Base-by-base conservation (phyloP, 768 basidiomycete species). In the Hericium coralloides region DNA sequence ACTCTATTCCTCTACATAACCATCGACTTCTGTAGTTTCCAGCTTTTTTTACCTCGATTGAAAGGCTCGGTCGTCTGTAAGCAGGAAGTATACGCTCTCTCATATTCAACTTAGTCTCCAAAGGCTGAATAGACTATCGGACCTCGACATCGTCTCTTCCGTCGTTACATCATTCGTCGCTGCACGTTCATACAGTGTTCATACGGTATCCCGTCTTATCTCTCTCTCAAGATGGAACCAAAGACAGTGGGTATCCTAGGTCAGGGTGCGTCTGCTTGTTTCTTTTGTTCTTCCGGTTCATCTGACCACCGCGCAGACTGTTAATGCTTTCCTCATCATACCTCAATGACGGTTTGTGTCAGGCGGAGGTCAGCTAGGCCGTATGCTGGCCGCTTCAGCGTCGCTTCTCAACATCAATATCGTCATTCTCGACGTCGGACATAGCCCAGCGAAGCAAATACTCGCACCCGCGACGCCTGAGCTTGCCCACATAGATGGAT, bases 341-440 rank as follows among this genome's bases (percentile, higher is more conserved):
- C 20, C 38, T 49, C 49, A 39, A 36, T 36, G 23, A 50, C 20
- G 10, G 8, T 20, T 48, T 56, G 39, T 58, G 26, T n/a, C 55
- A 95, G 95, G 95, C 60, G 97, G 97, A 38, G 95, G 95, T 60
- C 95, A 98, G 72, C 83, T 99, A 23, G 95, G 95, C 23, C 92
- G 95, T 22, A 99, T 99, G 97, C 80, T 99, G 14, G 90, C 87
- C 4, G 85, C 86, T 36, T 85, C 95, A 0, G 95, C 95, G 3
- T 86, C 94, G 2, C 78, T 92, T 36, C 79, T 98, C 52, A 90
- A 93, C 65, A 77, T 97, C 64, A 81, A 87, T 41, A 74, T 95
- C 17, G 71, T 93, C 36, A 82, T 97, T 60, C 86, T 99, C 38
- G 97, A 97, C 66, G 80, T 83, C 10, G 92, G 91, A 14, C 68